Conservation (phyloP, 257 asterid species). For the Capsicum chinense region DNA sequence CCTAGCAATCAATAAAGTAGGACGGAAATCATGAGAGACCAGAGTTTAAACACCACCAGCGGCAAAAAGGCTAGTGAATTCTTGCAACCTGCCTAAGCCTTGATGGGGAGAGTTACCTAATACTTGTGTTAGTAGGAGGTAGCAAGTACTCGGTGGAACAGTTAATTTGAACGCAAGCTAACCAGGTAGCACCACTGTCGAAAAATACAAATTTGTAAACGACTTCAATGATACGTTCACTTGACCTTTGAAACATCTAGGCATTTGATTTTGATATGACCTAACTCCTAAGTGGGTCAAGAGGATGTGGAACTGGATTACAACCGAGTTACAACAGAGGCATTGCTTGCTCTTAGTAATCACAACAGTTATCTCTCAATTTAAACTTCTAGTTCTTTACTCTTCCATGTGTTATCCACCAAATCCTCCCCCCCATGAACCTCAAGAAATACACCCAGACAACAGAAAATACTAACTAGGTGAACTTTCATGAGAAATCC, state of each 20-base stretch:
- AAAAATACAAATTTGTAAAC: not conserved
- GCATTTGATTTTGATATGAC: conserved; percentile 15
- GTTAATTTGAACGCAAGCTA: not conserved
- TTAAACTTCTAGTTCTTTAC: not conserved
- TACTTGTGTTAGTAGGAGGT: not conserved
- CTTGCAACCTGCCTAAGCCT: not conserved
- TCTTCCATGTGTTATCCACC: not conserved
- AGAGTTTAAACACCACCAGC: not conserved
- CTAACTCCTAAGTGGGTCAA: conserved; percentile 21
- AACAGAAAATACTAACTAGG: conserved; percentile 18
- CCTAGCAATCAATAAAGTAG: conserved; percentile 7
- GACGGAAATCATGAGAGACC: conserved; percentile 3
- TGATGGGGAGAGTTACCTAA: not conserved
- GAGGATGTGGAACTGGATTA: conserved; percentile 11
- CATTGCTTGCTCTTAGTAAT: not conserved
- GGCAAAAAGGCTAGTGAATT: not conserved
- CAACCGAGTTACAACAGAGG: not conserved
- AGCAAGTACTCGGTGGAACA: not conserved
- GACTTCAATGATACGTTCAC: not conserved
- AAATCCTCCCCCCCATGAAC: not conserved
- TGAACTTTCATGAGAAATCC: conserved; percentile 21
- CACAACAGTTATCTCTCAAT: not conserved
- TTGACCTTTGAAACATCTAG: not conserved
- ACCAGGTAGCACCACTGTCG: not conserved
- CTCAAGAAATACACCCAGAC: not conserved